phyloP scores from a whole-genome alignment of 768 basidiomycete genomes.

The Rhizopogon rudus region DNA sequence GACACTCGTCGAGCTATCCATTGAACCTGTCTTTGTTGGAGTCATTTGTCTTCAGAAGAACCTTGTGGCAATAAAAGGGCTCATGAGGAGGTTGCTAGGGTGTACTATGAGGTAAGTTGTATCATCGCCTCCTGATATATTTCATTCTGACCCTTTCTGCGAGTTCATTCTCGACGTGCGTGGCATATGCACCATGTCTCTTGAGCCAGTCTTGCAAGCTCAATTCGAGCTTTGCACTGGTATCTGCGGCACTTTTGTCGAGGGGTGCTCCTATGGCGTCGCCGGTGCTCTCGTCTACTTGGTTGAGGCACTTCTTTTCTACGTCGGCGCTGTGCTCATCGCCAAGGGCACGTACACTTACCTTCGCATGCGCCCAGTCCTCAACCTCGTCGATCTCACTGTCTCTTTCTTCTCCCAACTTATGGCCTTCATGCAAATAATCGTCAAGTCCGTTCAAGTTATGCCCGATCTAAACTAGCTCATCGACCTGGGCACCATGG shows the following conservation, averaged over 20 bases:
- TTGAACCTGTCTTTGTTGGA: conserved; percentile 78
- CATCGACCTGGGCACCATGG: conserved; percentile 31
- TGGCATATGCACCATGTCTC: too few species aligned
- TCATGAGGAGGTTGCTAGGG: too few species aligned
- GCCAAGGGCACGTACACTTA: conserved; percentile 32
- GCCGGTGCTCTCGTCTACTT: conserved; percentile 82
- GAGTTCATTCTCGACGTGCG: too few species aligned
- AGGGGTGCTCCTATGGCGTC: conserved; percentile 80
- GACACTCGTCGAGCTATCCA: conserved; percentile 30
- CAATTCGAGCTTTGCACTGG: conserved; percentile 77
- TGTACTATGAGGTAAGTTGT: too few species aligned
- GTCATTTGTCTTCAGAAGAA: conserved; percentile 71
- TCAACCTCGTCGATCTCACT: conserved; percentile 80
- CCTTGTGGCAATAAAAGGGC: conserved; percentile 77
- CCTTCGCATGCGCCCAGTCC: conserved; percentile 83
- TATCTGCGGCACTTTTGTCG: conserved; percentile 73
- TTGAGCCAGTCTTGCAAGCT: conserved; percentile 44
- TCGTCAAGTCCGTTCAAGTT: conserved; percentile 82
- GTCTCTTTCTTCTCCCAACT: conserved; percentile 54
- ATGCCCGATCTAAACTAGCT: conserved; percentile 74
- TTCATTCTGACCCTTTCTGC: too few species aligned
- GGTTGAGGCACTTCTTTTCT: conserved; percentile 51
- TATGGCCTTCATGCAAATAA: too few species aligned
- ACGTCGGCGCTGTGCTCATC: too few species aligned
- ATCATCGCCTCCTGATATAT: too few species aligned